Percentiles rank a stretch among this genome's conserved stretches.
Conservation (phyloP, 1,139 yeast genomes). For the Candida tetrigidarum region DNA sequence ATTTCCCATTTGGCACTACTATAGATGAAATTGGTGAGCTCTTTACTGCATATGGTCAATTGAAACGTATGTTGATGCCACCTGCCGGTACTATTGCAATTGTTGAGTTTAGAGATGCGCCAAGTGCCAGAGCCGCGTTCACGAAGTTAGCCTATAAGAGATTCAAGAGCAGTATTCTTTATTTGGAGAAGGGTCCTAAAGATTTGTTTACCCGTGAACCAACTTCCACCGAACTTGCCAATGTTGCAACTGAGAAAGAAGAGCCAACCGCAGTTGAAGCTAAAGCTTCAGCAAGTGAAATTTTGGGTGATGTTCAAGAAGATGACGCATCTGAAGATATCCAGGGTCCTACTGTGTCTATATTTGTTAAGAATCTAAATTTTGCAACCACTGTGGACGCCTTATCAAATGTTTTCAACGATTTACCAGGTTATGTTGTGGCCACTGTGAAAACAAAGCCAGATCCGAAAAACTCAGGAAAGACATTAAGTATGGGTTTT, state of each 20-base stretch:
- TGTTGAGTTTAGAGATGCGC: conserved; percentile 84
- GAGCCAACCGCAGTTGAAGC: conserved; percentile 36
- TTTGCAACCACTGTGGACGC: conserved; percentile 72
- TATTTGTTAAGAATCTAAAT: conserved; percentile 90
- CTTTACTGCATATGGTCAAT: conserved; percentile 78
- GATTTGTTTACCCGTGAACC: conserved; percentile 73
- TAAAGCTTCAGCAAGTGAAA: conserved; percentile 32
- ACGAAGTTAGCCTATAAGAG: conserved; percentile 85
- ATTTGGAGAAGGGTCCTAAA: conserved; percentile 93
- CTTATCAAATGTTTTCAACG: conserved; percentile 64
- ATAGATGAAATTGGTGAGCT: conserved; percentile 79
- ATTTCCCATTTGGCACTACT: conserved; percentile 87
- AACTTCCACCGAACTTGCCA: conserved; percentile 34
- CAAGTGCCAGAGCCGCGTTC: conserved; percentile 90
- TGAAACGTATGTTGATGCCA: conserved; percentile 87
- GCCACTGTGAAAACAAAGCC: conserved; percentile 90
- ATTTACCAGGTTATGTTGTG: conserved; percentile 76
- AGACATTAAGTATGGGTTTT: conserved; percentile 89
- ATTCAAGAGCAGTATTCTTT: conserved; percentile 82
- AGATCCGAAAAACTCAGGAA: conserved; percentile 73
- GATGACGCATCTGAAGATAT: conserved; percentile 44
- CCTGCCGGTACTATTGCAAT: conserved; percentile 97
- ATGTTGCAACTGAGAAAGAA: conserved; percentile 15
- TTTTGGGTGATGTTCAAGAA: conserved; percentile 37
- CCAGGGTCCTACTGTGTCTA: conserved; percentile 79